A percentile compares a stretch with the other conserved stretches of the same genome.
phyloP scores from a whole-genome alignment of 768 basidiomycete species.

The Agrocybe chaxingu region DNA sequence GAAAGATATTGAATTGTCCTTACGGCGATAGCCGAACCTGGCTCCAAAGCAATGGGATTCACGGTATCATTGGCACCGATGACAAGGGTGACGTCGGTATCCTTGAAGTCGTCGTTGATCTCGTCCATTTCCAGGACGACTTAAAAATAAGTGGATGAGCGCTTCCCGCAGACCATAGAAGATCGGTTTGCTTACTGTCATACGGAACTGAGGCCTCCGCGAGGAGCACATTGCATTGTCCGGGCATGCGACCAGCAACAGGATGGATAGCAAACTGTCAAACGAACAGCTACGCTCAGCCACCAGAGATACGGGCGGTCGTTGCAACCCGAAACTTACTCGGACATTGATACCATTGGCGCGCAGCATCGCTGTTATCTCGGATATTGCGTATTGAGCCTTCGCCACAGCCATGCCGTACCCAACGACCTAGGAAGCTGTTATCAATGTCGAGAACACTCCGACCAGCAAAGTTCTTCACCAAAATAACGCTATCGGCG shows the following conservation, averaged over 20 bases:
- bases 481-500: constrained; percentile 82
- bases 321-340: constrained; percentile 22
- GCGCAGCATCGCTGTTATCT: constrained; percentile 71
- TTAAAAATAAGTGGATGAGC: constrained; percentile 43
- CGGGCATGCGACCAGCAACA: constrained; percentile 91
- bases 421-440: constrained; percentile 57
- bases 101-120: constrained; percentile 88
- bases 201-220: constrained; percentile 91
- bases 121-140: constrained; percentile 94
- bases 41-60: constrained; percentile 85
- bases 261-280: constrained; percentile 80
- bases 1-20: constrained; percentile 9
- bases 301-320: constrained; percentile 1
- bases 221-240: constrained; percentile 88
- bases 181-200: constrained; percentile 53
- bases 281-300: neutral
- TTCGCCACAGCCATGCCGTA: constrained; percentile 94
- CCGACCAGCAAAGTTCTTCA: constrained; percentile 17
- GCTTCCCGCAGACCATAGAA: neutral
- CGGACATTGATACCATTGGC: constrained; percentile 77
- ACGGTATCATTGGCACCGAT: constrained; percentile 94
- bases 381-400: constrained; percentile 77
- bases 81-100: constrained; percentile 87
- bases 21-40: constrained; percentile 80
- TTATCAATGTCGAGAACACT: constrained; percentile 1